Base-by-base conservation (phyloP, 179 eudicot genomes). In the Gypsophila paniculata region DNA sequence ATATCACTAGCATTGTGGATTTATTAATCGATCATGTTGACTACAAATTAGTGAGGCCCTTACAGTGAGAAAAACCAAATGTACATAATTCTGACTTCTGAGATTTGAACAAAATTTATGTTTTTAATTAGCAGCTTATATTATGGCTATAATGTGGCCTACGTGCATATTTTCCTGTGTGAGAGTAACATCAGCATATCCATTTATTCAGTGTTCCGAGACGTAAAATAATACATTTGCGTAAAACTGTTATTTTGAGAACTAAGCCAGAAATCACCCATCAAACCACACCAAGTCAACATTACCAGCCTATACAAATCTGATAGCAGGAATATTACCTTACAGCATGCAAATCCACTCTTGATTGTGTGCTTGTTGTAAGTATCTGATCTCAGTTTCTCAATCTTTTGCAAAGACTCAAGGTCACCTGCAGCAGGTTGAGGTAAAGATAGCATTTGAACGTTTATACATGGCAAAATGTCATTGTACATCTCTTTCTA, bases 261-360 rank as follows among this genome's bases (percentile, higher is more conserved):
- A 15, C 23, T 39, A 39, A 63, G 18, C 48, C 51, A 63, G 15
- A 17, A 39, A 19, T n/a, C 25, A 64, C 19, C 34, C 54, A 6
- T 61, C 65, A 34, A 61, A 61, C 10, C 42, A 42, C 2, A 10
- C 22, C 53, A 65, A 22, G 26, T 65, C 14, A 12, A 22, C 10
- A 44, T 22, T 48, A 46, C 22, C 52, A 64, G 68, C 6, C 57
- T 21, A 68, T 54, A 68, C 57, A 17, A 13, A 8, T 36, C 17
- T 48, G 4, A 7, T 25, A 11, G 12, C 39, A 66, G 36, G 9
- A 3, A 9, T 15, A 67, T 57, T 77, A 91, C 98, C 97, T 93
- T 95, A 19, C 93, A 91, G 81, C 96, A 92, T 26, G 96, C 82
- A 81, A 92, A 82, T n/a, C 83, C 98, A 81, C 88, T 90, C 70